Evolutionary conservation across 768 basidiomycete genomes (phyloP).

Genomic region (Epithele typhae): DNA sequence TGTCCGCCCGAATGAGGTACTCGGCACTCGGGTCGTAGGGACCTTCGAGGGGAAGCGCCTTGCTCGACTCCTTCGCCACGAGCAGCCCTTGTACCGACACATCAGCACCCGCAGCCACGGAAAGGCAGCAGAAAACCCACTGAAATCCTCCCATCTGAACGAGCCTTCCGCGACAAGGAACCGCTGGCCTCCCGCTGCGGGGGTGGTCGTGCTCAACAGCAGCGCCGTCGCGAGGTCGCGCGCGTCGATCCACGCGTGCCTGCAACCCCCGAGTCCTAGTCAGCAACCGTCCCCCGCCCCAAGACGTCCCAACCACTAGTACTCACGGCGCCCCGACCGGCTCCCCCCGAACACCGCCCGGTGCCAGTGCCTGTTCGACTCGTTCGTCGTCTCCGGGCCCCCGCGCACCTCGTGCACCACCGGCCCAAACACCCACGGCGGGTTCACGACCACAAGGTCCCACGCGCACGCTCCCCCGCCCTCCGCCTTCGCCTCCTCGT

Average conservation of each 20-base stretch:
- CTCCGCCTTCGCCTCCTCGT: constrained; percentile 35
- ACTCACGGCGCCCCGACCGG: neutral
- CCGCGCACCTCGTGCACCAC: constrained; percentile 27
- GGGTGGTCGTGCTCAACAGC: constrained; percentile 20
- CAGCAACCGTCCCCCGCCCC: too few species aligned
- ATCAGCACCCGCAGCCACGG: neutral
- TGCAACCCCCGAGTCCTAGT: too few species aligned
- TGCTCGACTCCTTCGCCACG: neutral
- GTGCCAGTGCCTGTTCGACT: constrained; percentile 16
- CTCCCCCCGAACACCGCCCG: constrained; percentile 1
- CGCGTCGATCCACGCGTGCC: constrained; percentile 27
- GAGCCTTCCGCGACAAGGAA: constrained; percentile 26
- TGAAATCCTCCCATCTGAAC: constrained; percentile 11
- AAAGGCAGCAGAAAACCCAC: neutral
- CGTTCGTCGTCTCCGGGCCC: constrained; percentile 30
- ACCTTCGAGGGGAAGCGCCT: neutral
- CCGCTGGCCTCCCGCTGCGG: constrained; percentile 32
- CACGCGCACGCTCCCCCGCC: constrained; percentile 30
- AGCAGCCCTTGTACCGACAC: neutral
- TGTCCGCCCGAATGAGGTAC: constrained; percentile 22
- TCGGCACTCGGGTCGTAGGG: neutral
- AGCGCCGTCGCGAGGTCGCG: constrained; percentile 30
- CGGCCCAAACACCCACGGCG: constrained; percentile 34
- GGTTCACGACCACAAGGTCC: constrained; percentile 50
- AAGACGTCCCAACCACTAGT: neutral